These are phyloP conservation scores for Taphrina confusa DNA, from an alignment of 1,139 yeast genomes.

Conservation along the genomic window DNA sequence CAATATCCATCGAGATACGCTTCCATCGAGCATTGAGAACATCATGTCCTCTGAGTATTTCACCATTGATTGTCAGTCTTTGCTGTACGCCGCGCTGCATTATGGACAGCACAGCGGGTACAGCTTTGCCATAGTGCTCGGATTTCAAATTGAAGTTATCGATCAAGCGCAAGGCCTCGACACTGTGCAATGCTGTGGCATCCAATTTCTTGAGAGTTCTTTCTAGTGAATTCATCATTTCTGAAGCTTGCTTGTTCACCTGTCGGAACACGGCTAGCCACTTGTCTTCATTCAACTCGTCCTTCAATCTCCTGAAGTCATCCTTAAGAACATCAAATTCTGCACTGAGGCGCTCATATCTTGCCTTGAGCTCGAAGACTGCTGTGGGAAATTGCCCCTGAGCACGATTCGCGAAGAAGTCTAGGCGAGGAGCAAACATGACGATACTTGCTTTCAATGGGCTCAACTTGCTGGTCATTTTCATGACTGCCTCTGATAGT, in stretches of 20 bases:
- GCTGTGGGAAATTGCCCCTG: slow-evolving; percentile 19
- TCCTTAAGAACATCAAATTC: not conserved
- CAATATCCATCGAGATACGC: not conserved
- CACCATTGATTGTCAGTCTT: slow-evolving; percentile 25
- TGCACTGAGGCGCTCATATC: not conserved
- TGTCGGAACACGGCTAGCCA: slow-evolving; percentile 33
- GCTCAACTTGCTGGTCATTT: slow-evolving; percentile 7
- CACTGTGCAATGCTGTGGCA: not conserved
- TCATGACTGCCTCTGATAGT: slow-evolving; percentile 21
- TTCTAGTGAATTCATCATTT: slow-evolving; percentile 29
- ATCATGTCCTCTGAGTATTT: slow-evolving; percentile 23
- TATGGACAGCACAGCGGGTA: slow-evolving; percentile 31
- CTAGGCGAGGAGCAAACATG: slow-evolving; percentile 24
- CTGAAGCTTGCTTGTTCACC: slow-evolving; percentile 26
- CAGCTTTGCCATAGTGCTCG: slow-evolving; percentile 28
- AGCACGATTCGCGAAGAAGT: slow-evolving; percentile 16
- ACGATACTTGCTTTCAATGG: slow-evolving; percentile 26
- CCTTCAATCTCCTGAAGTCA: slow-evolving; percentile 6
- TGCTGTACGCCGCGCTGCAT: slow-evolving; percentile 25
- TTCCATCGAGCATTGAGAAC: slow-evolving; percentile 18
- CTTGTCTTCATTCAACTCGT: slow-evolving; percentile 30
- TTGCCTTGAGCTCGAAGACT: not conserved
- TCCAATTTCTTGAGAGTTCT: slow-evolving; percentile 17
- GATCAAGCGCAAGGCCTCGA: slow-evolving; percentile 2
- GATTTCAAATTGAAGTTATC: slow-evolving; percentile 15